phyloP scores from a whole-genome alignment of 2,329 filamentous ascomycete genomes.

The Xylaria sp. region DNA sequence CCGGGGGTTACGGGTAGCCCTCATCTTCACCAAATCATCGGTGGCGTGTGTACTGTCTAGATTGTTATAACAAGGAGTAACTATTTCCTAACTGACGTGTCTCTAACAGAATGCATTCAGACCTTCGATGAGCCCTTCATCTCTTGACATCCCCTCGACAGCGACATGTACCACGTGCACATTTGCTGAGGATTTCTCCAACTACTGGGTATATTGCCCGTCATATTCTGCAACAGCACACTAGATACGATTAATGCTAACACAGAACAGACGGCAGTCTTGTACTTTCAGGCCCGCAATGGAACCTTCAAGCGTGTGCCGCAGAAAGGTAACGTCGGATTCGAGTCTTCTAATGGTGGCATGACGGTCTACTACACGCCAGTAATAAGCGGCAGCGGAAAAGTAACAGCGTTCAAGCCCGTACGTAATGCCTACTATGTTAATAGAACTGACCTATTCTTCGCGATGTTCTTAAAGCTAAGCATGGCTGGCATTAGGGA shows the following conservation, averaged over 20 bases:
- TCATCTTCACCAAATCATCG: constrained; percentile 49
- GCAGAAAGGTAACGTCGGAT: constrained; percentile 45
- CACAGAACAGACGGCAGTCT: constrained; percentile 50
- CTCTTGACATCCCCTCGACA: constrained; percentile 45
- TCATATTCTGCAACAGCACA: neutral
- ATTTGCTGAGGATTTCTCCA: constrained; percentile 57
- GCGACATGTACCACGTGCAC: constrained; percentile 57
- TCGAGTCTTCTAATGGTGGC: constrained; percentile 53
- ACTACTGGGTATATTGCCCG: constrained; percentile 50
- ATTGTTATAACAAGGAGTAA: neutral
- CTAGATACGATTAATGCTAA: constrained; percentile 8
- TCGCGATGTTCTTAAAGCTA: neutral
- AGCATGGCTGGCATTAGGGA: constrained; percentile 45
- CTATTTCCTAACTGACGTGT: neutral
- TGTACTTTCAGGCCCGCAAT: constrained; percentile 55
- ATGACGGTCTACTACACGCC: constrained; percentile 58
- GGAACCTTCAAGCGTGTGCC: constrained; percentile 51
- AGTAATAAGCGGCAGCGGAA: constrained; percentile 31
- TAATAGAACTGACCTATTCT: constrained; percentile 2
- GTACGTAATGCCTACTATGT: constrained; percentile 38
- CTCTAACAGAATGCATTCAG: constrained; percentile 49
- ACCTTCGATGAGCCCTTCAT: constrained; percentile 45
- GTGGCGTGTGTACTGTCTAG: constrained; percentile 42
- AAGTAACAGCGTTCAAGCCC: constrained; percentile 56
- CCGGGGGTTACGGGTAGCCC: constrained; percentile 43